phyloP scores from a whole-genome alignment of 202 grass and related monocot species.

The Eragrostis tef region DNA sequence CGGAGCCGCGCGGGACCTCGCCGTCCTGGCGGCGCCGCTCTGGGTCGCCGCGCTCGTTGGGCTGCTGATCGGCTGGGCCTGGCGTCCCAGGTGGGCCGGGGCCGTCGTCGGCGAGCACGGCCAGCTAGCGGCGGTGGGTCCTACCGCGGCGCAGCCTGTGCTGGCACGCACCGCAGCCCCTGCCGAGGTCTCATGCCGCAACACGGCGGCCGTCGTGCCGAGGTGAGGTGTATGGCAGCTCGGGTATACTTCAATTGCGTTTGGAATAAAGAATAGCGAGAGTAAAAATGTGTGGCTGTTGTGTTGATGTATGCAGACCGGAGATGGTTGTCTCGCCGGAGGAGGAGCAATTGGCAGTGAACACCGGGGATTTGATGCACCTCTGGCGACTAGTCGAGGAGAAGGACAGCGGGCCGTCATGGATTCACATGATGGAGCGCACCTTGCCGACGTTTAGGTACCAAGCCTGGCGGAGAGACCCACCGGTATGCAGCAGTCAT shows the following conservation, averaged over 20 bases:
- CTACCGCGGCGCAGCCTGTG: background rate
- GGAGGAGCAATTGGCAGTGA: slow-evolving; percentile 53
- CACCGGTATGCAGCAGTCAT: slow-evolving; percentile 50
- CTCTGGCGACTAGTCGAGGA: slow-evolving; percentile 76
- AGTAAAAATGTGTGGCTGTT: background rate
- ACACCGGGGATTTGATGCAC: slow-evolving; percentile 60
- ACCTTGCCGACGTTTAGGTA: slow-evolving; percentile 62
- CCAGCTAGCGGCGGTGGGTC: background rate
- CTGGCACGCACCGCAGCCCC: background rate
- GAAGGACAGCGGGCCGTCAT: slow-evolving; percentile 73
- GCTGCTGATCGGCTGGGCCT: slow-evolving; percentile 81
- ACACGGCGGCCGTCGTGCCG: background rate
- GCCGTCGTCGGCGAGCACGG: slow-evolving; percentile 35
- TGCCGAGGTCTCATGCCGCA: background rate
- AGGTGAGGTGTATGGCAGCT: slow-evolving; percentile 44
- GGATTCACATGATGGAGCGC: slow-evolving; percentile 89
- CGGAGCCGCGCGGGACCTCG: slow-evolving; percentile 61
- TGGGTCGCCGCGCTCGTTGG: slow-evolving; percentile 74
- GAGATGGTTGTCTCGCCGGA: background rate
- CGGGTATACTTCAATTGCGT: background rate
- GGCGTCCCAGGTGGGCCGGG: slow-evolving; percentile 76
- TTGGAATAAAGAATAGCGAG: background rate
- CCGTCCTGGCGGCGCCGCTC: slow-evolving; percentile 61
- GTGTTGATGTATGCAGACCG: slow-evolving; percentile 31
- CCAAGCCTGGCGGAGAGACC: slow-evolving; percentile 83